phyloP scores from a whole-genome alignment of 2,329 filamentous ascomycete species.

The Exophiala viscosa region DNA sequence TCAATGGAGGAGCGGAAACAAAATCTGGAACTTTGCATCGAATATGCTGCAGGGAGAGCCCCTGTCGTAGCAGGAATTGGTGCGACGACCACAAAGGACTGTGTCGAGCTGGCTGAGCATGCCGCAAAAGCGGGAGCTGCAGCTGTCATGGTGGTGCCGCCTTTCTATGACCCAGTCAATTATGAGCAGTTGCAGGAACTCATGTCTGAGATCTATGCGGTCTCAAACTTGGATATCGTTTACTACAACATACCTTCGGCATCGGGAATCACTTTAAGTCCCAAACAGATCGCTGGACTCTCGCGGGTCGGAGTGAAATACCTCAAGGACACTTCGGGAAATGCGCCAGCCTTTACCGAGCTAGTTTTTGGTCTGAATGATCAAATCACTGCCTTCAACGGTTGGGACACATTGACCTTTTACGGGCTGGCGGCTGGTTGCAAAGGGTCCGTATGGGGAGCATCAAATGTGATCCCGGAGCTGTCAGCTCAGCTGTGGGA shows the following conservation, averaged over 20 bases:
- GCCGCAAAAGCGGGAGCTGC: conserved; percentile 40
- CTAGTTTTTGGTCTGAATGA: conserved; percentile 43
- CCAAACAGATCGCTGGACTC: conserved; percentile 43
- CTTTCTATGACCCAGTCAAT: conserved; percentile 48
- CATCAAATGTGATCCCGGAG: conserved; percentile 51
- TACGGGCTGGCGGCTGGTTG: conserved; percentile 51
- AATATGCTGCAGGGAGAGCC: conserved; percentile 39
- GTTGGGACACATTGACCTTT: conserved; percentile 54
- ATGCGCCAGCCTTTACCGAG: conserved; percentile 50
- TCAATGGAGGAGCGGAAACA: conserved; percentile 45
- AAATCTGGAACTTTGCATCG: conserved; percentile 39
- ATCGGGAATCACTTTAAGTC: conserved; percentile 41
- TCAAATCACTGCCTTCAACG: conserved; percentile 49
- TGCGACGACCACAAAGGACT: conserved; percentile 41
- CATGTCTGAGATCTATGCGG: conserved; percentile 41
- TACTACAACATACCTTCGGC: conserved; percentile 54
- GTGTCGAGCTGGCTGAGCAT: conserved; percentile 42
- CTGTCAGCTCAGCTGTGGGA: conserved; percentile 48
- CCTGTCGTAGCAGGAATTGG: conserved; percentile 46
- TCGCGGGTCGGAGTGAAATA: conserved; percentile 48
- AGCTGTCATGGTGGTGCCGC: conserved; percentile 49
- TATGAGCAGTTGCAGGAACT: conserved; percentile 40
- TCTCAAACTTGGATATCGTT: conserved; percentile 44
- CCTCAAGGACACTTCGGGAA: conserved; percentile 52
- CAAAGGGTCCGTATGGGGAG: conserved; percentile 51